Percentiles rank a stretch among this genome's conserved stretches.
Conservation (phyloP, 176 grass and related monocot genomes). For the Avena atlantica region DNA sequence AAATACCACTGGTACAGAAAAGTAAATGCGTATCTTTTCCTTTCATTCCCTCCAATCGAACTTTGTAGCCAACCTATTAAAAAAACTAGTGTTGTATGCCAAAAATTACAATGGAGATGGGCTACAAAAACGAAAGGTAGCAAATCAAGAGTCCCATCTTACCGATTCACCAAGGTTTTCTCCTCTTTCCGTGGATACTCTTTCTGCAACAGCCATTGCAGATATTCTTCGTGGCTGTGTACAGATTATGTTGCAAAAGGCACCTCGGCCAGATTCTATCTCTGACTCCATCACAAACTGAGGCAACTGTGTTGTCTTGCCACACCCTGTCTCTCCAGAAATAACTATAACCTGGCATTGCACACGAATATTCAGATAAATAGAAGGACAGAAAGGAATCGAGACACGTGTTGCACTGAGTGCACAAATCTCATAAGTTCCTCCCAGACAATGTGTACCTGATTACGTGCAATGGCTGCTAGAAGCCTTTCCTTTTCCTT, state of each 20-base stretch:
- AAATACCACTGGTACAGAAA: constrained; percentile 98
- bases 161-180: constrained; percentile 95
- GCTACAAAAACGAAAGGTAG: neutral
- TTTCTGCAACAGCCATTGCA: constrained; percentile 96
- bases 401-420: neutral
- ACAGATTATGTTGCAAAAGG: constrained; percentile 98
- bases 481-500: constrained; percentile 91
- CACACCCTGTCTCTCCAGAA: constrained; percentile 94
- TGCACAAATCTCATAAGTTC: constrained; percentile 25
- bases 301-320: constrained; percentile 96
- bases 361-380: constrained; percentile 24
- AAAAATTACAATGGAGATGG: constrained; percentile 58
- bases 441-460: constrained; percentile 55
- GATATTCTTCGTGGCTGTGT: constrained; percentile 97
- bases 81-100: constrained; percentile 70
- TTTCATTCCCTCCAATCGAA: constrained; percentile 94
- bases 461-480: constrained; percentile 92
- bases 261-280: constrained; percentile 95
- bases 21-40: constrained; percentile 98
- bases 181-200: constrained; percentile 96
- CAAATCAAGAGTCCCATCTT: constrained; percentile 36
- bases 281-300: constrained; percentile 95
- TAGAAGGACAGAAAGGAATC: constrained; percentile 33
- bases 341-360: constrained; percentile 82
- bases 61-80: constrained; percentile 98